Percentiles rank a stretch among this genome's conserved stretches.
These are phyloP conservation scores for Meira nashicola DNA, from an alignment of 1,284 basidiomycete genomes.

Conservation along the genomic window DNA sequence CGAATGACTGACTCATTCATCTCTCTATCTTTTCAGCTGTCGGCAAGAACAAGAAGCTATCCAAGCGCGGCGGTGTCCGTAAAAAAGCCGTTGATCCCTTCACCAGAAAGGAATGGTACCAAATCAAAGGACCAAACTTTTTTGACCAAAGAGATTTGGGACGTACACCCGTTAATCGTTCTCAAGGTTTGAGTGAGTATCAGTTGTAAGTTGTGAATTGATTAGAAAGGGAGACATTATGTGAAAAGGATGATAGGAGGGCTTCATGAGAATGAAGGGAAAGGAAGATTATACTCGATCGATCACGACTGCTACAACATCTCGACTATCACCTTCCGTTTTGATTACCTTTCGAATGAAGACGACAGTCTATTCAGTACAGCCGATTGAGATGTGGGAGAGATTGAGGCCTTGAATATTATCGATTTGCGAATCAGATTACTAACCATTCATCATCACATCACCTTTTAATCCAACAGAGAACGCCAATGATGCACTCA, in stretches of 20 bases:
- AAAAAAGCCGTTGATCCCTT: conserved; percentile 99
- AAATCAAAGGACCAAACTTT: conserved; percentile 96
- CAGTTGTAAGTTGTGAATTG: background rate
- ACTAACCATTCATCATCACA: background rate
- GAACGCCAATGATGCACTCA: conserved; percentile 97
- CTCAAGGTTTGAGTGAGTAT: conserved; percentile 87
- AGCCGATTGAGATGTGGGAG: too few species aligned
- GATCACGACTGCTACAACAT: background rate
- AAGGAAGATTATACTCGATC: background rate
- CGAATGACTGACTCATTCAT: too few species aligned
- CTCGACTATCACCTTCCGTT: background rate
- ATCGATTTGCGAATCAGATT: background rate
- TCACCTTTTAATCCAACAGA: conserved; percentile 58
- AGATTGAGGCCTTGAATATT: too few species aligned
- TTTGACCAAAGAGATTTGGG: conserved; percentile 96
- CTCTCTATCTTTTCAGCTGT: conserved; percentile 26
- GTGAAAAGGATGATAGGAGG: background rate
- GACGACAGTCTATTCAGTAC: too few species aligned
- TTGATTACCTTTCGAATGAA: background rate
- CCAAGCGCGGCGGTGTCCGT: conserved; percentile 97
- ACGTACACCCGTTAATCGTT: conserved; percentile 98
- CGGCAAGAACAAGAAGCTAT: conserved; percentile 91
- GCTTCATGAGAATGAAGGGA: background rate
- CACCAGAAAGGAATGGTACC: conserved; percentile 99
- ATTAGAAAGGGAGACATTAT: background rate